phyloP scores from a whole-genome alignment of 306 rosid genomes.

The Biancaea sappan region DNA sequence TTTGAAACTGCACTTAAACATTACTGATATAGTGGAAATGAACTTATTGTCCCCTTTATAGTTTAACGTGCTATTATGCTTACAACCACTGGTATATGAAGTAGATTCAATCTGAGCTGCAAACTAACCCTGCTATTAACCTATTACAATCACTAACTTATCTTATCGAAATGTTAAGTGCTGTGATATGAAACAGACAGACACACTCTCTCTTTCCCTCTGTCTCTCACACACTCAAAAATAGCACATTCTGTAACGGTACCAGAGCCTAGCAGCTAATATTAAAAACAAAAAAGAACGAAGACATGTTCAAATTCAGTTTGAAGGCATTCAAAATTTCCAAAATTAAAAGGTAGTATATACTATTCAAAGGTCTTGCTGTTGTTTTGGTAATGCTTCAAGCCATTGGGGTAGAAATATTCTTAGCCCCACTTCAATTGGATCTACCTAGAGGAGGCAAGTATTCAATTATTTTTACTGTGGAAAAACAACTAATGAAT shows the following conservation, averaged over 20 bases:
- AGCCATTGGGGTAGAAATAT: neutral
- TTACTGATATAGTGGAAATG: neutral
- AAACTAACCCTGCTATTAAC: neutral
- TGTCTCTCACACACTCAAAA: neutral
- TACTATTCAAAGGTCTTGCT: neutral
- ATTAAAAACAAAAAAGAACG: neutral
- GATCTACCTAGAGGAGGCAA: neutral
- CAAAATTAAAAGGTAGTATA: neutral
- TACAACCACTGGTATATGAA: neutral
- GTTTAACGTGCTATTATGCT: neutral
- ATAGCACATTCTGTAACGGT: neutral
- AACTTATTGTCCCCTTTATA: neutral
- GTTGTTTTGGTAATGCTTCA: neutral
- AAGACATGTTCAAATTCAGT: neutral
- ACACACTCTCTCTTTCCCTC: neutral
- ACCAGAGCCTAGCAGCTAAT: neutral
- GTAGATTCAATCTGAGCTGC: neutral
- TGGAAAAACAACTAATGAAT: neutral
- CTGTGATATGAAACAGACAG: neutral
- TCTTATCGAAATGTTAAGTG: conserved; percentile 14
- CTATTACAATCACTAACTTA: neutral
- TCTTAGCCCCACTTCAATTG: neutral
- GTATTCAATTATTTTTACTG: neutral
- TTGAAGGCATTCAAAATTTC: neutral
- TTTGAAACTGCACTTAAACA: too few relatives aligned